Conservation (phyloP, 306 rosid genomes). For the Vigna trinervia region DNA sequence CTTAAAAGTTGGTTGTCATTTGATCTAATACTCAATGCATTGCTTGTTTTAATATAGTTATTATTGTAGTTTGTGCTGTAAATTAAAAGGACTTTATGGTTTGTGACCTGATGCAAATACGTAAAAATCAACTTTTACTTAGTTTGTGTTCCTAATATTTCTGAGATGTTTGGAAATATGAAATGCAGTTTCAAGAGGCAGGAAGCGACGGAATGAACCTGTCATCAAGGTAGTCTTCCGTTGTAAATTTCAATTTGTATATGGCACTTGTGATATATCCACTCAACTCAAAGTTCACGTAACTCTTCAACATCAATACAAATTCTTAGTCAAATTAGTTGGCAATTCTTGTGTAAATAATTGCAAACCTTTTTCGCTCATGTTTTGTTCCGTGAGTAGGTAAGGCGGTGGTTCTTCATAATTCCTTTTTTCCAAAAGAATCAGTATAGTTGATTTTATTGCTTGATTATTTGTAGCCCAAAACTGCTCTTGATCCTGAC, state of each 20-base stretch:
- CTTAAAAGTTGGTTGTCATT: constrained; percentile 29
- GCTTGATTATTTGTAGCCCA: constrained; percentile 53
- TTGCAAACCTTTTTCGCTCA: not conserved
- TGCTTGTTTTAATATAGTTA: constrained; percentile 27
- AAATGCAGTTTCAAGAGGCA: constrained; percentile 70
- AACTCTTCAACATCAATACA: constrained; percentile 18
- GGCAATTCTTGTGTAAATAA: constrained; percentile 17
- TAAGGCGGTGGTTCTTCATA: constrained; percentile 23
- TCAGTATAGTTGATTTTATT: constrained; percentile 29
- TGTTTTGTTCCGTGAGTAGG: constrained; percentile 3
- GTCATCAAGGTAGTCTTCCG: constrained; percentile 57
- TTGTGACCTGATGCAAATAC: constrained; percentile 20
- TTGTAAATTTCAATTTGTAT: constrained; percentile 37
- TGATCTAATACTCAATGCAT: constrained; percentile 22
- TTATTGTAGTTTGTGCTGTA: constrained; percentile 26
- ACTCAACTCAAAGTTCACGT: constrained; percentile 20
- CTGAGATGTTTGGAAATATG: constrained; percentile 43
- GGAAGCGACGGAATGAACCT: constrained; percentile 72
- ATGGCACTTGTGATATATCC: constrained; percentile 4
- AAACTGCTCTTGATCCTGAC: constrained; percentile 46
- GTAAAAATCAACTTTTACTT: constrained; percentile 24
- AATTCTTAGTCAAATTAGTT: constrained; percentile 30
- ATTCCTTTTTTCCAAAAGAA: constrained; percentile 5
- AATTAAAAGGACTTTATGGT: constrained; percentile 17
- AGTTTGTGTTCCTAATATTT: constrained; percentile 23